Evolutionary conservation across 139 green algal genomes (phyloP).

Genomic region (Dunaliella sp.): DNA sequence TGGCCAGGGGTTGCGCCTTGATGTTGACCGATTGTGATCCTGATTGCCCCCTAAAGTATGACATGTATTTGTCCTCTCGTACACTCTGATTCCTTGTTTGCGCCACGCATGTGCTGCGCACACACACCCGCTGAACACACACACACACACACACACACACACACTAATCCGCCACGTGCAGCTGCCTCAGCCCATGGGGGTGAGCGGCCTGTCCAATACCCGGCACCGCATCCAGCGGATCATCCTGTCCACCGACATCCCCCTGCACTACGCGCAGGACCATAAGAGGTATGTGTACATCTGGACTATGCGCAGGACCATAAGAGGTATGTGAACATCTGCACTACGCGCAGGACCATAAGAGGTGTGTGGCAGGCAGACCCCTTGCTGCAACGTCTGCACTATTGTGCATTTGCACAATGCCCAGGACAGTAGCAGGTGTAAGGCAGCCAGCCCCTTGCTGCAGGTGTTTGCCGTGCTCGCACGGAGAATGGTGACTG

Average conservation of each 20-base stretch:
- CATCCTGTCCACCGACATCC: slow-evolving; percentile 49
- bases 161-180: not conserved
- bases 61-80: no score
- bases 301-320: not conserved
- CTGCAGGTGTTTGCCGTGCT: no score
- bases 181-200: slow-evolving; percentile 1
- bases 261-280: not conserved
- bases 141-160: no score
- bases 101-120: no score
- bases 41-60: no score
- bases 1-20: no score
- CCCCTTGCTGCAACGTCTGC: not conserved
- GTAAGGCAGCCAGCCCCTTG: not conserved
- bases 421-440: not conserved
- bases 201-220: slow-evolving; percentile 5
- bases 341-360: not conserved
- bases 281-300: not conserved
- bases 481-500: no score
- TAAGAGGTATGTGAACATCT: not conserved
- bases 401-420: not conserved
- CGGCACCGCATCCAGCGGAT: slow-evolving; percentile 27
- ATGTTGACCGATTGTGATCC: no score
- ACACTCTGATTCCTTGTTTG: no score
- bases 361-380: not conserved
- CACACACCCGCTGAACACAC: no score